A percentile compares a stretch with the other conserved stretches of the same genome.
These are phyloP conservation scores for Malassezia caprae DNA, from an alignment of 1,284 basidiomycete species.

Conservation along the genomic window DNA sequence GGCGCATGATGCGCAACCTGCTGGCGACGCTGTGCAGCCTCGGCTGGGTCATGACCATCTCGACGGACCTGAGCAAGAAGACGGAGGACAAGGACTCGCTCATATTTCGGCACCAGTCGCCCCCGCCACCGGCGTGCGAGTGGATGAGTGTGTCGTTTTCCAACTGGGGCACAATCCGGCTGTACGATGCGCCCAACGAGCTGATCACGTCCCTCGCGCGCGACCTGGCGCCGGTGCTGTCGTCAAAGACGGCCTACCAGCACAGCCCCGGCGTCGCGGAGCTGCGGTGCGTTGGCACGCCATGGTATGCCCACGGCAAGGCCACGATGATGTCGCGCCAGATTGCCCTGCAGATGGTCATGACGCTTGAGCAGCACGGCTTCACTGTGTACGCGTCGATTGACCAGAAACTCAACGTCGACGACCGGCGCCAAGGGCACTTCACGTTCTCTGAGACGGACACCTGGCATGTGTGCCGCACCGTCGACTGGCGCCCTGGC, in stretches of 20 bases:
- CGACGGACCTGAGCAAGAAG: slow-evolving; percentile 2
- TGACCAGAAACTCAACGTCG: background rate
- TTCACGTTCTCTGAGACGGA: background rate
- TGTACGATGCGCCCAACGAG: background rate
- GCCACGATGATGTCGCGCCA: slow-evolving; percentile 4
- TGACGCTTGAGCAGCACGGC: slow-evolving; percentile 6
- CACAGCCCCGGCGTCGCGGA: background rate
- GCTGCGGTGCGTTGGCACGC: background rate
- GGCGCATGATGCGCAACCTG: slow-evolving; percentile 1
- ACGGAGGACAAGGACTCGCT: slow-evolving; percentile 3
- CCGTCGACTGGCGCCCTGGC: slow-evolving; percentile 2
- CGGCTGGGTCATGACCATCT: slow-evolving; percentile 3
- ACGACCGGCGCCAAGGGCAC: background rate
- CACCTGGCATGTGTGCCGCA: slow-evolving; percentile 5
- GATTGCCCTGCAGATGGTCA: background rate
- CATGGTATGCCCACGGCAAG: background rate
- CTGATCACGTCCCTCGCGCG: background rate
- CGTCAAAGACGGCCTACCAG: background rate
- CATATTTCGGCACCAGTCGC: slow-evolving; percentile 3
- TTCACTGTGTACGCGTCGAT: slow-evolving; percentile 6
- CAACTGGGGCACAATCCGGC: background rate
- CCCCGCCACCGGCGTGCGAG: background rate
- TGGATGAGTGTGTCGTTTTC: slow-evolving; percentile 7
- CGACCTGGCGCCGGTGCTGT: background rate
- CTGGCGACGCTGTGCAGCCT: background rate